Conservation (phyloP, 2,329 filamentous ascomycete genomes). For the Exophiala viscosa region DNA sequence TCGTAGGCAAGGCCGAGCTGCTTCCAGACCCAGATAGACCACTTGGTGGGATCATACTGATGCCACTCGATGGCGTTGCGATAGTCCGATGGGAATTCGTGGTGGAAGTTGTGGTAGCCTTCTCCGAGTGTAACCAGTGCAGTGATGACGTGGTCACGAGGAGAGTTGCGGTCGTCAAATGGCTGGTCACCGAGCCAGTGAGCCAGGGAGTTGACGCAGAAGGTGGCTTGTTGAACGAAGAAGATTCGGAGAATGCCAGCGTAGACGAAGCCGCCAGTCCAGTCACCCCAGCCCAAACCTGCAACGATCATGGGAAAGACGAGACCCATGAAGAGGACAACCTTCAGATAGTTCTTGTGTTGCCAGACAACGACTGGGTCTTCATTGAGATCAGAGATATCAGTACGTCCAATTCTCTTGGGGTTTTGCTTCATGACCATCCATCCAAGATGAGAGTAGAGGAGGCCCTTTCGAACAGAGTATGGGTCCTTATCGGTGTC, state of each 20-base stretch:
- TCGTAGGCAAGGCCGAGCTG: constrained; percentile 78
- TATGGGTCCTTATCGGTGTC: constrained; percentile 91
- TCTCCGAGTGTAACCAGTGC: constrained; percentile 81
- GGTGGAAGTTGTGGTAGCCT: constrained; percentile 94
- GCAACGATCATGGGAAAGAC: constrained; percentile 71
- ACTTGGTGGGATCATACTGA: constrained; percentile 91
- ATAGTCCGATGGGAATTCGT: constrained; percentile 91
- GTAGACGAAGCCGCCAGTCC: constrained; percentile 77
- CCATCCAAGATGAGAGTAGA: constrained; percentile 84
- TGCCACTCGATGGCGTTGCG: constrained; percentile 87
- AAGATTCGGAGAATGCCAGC: constrained; percentile 81
- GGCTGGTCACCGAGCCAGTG: constrained; percentile 91
- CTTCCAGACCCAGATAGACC: constrained; percentile 82
- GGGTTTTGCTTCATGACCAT: constrained; percentile 94
- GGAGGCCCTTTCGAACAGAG: constrained; percentile 80
- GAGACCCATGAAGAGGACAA: constrained; percentile 72
- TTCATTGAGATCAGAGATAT: constrained; percentile 84
- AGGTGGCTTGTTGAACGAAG: constrained; percentile 87
- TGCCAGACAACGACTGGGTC: constrained; percentile 83
- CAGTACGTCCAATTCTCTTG: constrained; percentile 80
- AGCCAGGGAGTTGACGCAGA: constrained; percentile 87
- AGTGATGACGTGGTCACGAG: constrained; percentile 81
- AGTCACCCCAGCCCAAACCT: constrained; percentile 77
- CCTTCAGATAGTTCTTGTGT: constrained; percentile 80
- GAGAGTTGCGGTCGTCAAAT: constrained; percentile 88